phyloP scores from a whole-genome alignment of 139 green algal genomes.

The Trebouxia sp. region DNA sequence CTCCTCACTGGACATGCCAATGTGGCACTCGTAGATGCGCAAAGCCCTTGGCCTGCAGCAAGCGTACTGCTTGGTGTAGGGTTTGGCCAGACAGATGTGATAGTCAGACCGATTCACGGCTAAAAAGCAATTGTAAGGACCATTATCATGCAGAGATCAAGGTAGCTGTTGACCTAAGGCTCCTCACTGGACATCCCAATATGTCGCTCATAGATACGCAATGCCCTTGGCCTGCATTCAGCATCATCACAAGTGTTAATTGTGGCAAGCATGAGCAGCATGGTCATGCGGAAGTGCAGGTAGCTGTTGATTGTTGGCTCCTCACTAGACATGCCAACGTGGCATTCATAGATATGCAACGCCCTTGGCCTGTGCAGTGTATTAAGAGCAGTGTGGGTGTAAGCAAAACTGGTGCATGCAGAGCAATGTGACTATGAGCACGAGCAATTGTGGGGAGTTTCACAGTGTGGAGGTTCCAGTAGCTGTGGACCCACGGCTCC shows the following conservation, averaged over 20 bases:
- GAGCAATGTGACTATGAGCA: too few relatives aligned
- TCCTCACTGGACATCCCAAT: constrained; percentile 91
- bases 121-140: too few relatives aligned
- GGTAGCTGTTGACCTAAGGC: constrained; percentile 89
- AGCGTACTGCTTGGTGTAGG: too few relatives aligned
- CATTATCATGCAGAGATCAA: constrained; percentile 89
- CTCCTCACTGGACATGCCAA: constrained; percentile 91
- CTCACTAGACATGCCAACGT: constrained; percentile 92
- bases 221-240: constrained; percentile 61
- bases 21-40: constrained; percentile 98
- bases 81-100: too few relatives aligned
- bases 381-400: too few relatives aligned
- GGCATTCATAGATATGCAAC: constrained; percentile 97
- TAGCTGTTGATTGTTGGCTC: constrained; percentile 90
- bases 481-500: constrained; percentile 86
- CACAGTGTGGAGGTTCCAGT: constrained; percentile 89
- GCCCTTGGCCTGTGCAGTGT: constrained; percentile 69
- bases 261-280: too few relatives aligned
- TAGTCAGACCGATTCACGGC: too few relatives aligned
- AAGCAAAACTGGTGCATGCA: too few relatives aligned
- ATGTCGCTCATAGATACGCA: constrained; percentile 99
- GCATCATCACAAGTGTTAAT: too few relatives aligned
- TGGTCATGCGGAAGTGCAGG: constrained; percentile 86
- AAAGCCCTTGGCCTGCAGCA: constrained; percentile 70
- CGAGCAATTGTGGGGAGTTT: constrained; percentile 91